phyloP scores from a whole-genome alignment of 192 early-diverging fungal species.

The Coemansia interrupta region DNA sequence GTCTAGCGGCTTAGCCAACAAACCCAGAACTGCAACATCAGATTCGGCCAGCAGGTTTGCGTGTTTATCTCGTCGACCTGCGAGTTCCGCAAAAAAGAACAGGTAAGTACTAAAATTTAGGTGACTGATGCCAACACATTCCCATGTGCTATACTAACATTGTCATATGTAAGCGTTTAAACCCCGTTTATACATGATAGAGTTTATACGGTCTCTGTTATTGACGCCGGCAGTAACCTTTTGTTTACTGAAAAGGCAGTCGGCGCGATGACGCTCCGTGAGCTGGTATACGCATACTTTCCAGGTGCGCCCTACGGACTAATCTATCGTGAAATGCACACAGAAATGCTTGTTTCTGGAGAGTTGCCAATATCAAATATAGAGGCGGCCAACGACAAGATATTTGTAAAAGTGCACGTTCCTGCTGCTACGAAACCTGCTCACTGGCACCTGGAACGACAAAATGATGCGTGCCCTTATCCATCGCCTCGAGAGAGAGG shows the following conservation, averaged over 20 bases:
- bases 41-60: too few species aligned
- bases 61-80: too few species aligned
- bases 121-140: too few species aligned
- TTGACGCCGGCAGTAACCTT: conserved; percentile 12
- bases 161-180: too few species aligned
- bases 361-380: conserved; percentile 12
- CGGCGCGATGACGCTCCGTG: conserved; percentile 21
- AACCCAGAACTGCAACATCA: too few species aligned
- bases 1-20: too few species aligned
- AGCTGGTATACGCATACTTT: conserved; percentile 30
- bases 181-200: conserved; percentile 8
- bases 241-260: conserved; percentile 18
- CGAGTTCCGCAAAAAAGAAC: too few species aligned
- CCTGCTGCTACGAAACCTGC: background rate
- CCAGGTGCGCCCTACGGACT: conserved; percentile 22
- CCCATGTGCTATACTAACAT: conserved; percentile 5
- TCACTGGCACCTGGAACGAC: too few species aligned
- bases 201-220: conserved; percentile 6
- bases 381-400: background rate
- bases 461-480: too few species aligned
- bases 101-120: too few species aligned
- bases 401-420: conserved; percentile 11
- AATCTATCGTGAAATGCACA: conserved; percentile 23
- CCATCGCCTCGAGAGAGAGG: too few species aligned
- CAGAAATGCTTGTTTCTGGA: conserved; percentile 21